Base-by-base conservation (phyloP, 2,329 filamentous ascomycete species). In the Lecanicillium sp. region DNA sequence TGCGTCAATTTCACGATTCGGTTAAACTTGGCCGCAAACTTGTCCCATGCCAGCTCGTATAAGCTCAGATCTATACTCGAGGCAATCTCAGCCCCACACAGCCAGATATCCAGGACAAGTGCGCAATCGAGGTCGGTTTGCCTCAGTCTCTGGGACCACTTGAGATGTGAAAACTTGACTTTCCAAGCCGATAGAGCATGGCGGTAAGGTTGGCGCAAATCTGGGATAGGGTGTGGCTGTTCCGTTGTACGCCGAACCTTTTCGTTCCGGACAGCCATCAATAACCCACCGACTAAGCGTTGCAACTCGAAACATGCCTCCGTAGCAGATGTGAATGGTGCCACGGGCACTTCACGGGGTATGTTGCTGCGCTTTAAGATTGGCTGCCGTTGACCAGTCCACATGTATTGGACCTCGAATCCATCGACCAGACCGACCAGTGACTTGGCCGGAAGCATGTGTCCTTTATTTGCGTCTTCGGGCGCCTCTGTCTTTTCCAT, bases 241-340 rank as follows among this genome's bases (percentile, higher is more conserved):
- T 64, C 62, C 59, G 61, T 58, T 45, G 50, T 44, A 44, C 51
- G 32, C 19, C 43, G 36, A 15, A 47, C 15, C 21, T 51, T 45
- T 27, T 24, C 38, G 30, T 30, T 47, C 17, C 39, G 48, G 11
- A 41, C 36, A 3, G 42, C 40, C 12, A 21, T 44, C 3, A 49
- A 23, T 15, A 49, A 35, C 6, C 48, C 48, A 12, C 33, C 42
- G 4, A 49, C 40, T 2, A 39, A 29, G 26, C 41, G 35, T 33
- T 49, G 40, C 19, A 49, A 37, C 48, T 49, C 48, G n/a, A 49
- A 49, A 27, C 42, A 49, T 4, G 48, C 48, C 19, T 49, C 48
- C 3, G 48, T 49, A n/a, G 42, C 41, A 3, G 48, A 49, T 15
- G 40, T 11, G 15, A 49, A 49, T 4, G 48, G 40, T 6, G 30